Evolutionary conservation across 371 early-diverging fungal species (phyloP).

Genomic region (Quaeritorhiza haematococci): DNA sequence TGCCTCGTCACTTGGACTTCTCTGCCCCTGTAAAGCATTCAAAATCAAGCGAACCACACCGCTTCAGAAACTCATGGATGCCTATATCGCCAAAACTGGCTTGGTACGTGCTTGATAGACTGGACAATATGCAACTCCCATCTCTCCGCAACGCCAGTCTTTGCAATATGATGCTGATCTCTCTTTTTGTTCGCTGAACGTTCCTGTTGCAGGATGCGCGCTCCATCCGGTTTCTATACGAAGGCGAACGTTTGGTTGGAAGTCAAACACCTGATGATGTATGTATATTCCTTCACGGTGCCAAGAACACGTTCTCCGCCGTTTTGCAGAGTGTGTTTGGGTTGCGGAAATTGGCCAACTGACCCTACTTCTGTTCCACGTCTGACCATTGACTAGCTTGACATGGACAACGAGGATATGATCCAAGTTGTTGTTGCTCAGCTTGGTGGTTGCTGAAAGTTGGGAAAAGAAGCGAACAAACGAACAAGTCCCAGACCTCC

Average conservation of each 20-base stretch:
- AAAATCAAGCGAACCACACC: conserved; percentile 89
- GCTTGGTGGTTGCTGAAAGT: no score
- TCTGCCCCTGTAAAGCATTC: conserved; percentile 44
- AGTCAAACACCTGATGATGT: conserved; percentile 79
- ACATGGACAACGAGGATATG: no score
- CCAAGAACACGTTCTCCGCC: no score
- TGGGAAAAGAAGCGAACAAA: no score
- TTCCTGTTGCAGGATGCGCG: conserved; percentile 41
- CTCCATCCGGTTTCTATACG: conserved; percentile 83
- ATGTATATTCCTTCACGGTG: conserved; percentile 18
- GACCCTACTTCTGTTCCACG: no score
- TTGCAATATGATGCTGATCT: neutral
- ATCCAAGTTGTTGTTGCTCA: no score
- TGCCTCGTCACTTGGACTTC: conserved; percentile 1
- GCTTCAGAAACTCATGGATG: conserved; percentile 90
- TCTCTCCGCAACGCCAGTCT: no score
- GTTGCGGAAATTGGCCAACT: no score
- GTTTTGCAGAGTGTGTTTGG: no score
- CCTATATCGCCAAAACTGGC: conserved; percentile 36
- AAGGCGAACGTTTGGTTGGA: conserved; percentile 75
- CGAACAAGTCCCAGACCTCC: no score
- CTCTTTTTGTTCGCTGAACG: neutral
- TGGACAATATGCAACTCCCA: no score
- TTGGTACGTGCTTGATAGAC: conserved; percentile 16
- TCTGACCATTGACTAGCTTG: no score